Evolutionary conservation across 169 alveolate species (phyloP), one percentile per base, ranked within the genome.

Genomic region (Plasmodium gonderi): DNA sequence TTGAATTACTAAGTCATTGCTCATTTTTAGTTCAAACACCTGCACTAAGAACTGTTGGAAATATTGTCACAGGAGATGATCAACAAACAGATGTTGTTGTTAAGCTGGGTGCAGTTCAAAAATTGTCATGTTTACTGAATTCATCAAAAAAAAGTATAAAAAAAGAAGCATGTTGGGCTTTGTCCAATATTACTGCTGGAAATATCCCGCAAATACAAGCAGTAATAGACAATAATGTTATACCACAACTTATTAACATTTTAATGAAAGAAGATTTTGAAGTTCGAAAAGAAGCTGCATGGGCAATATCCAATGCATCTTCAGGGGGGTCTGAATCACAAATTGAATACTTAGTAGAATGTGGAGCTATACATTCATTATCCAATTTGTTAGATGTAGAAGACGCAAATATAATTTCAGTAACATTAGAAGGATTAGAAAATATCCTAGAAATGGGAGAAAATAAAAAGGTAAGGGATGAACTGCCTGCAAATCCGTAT

Each of bases 151-250:
- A 97, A 94, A 94, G 98, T 26, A 96, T 98, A 11, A 97, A 98
- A 85, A 99, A 98, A 96, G 99, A 99, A 93, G 99, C 99, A 23
- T 98, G 99, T 92, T 99, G 99, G 99, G 96, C 99, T 3, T 92
- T 98, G 20, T 97, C 99, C 14, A 99, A 99, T 92, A 97, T 99
- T 45, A 98, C 99, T 1, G 99, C 99, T 31, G 99, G 99, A 23
- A 95, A 92, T 26, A 94, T 97, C 64, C 98, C 97, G 23, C 99
- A 98, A 94, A 96, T 98, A 44, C 98, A 98, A 93, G 97, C 97
- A 81, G 96, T 97, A 75, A 75, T 98, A 23, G 97, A 97, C 45
- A 92, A 95, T 69, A 98, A 97, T 38, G 91, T 97, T 40, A 94
- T 98, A 8, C 98, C 97, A 9, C 97, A 97, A 44, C 96, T 98